Base-by-base conservation (phyloP, 345 rosid species). In the Hevea brasiliensis region DNA sequence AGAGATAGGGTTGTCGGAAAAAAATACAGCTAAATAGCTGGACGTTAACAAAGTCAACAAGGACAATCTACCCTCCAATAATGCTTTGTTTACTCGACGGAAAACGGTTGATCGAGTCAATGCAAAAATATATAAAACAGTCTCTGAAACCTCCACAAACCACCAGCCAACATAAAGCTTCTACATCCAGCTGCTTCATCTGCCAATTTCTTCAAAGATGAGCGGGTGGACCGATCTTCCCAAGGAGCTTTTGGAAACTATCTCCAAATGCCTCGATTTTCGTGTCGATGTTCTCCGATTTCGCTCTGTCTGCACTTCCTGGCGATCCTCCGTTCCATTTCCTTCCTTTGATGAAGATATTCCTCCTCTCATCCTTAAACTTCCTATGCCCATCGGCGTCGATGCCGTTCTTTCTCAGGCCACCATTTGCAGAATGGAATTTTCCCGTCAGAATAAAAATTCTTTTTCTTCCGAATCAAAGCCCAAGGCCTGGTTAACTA, bases 191-290 rank as follows among this genome's bases (percentile, higher is more conserved):
- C n/a, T n/a, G n/a, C n/a, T n/a, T n/a, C n/a, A n/a, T n/a, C n/a
- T n/a, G n/a, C 37, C 4, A 32, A 2, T 32, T 32, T 32, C 37
- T 32, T 32, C 37, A 2, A 2, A 2, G 17, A 50, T 50, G 59
- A 29, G 32, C 4, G 2, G 29, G 7, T 78, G 74, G 81, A 21
- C 61, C 27, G 47, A 61, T 78, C 74, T 78, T 65, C 74, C 77
- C 1, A 23, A 35, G 8, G 72, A 68, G 8, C 23, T 73, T 0
- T 15, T 79, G 1, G 20, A 27, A 3, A 1, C 8, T 13, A 72
- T 77, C 27, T 58, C 29, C n/a, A 8, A 77, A 55, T 42, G 23
- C 35, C 44, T 72, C 42, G 37, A 55, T 10, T 65, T 73, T 42
- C 70, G 60, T 10, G 40, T 61, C 4, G 77, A 77, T 27, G 0